phyloP scores from a whole-genome alignment of 1,284 basidiomycete species.

The Hymenochaete sp. region DNA sequence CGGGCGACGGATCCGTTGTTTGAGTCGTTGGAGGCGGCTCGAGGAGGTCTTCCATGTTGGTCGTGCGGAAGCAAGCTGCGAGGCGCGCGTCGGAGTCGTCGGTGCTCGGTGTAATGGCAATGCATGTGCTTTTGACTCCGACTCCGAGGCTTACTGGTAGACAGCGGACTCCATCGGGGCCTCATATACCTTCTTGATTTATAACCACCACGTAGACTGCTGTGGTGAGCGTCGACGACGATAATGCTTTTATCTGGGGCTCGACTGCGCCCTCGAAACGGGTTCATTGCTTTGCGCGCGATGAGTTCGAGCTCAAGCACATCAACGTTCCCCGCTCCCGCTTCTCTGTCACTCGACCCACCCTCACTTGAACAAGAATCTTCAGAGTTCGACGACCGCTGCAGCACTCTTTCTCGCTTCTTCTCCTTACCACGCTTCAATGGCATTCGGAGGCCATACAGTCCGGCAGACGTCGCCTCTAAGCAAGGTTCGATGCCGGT shows the following conservation, averaged over 20 bases:
- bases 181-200: not conserved
- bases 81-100: slow-evolving; percentile 2
- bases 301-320: slow-evolving; percentile 15
- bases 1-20: slow-evolving; percentile 7
- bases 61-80: not conserved
- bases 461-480: slow-evolving; percentile 68
- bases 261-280: slow-evolving; percentile 2
- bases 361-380: slow-evolving; percentile 60
- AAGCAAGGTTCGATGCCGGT: slow-evolving; percentile 86
- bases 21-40: not conserved
- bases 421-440: slow-evolving; percentile 71
- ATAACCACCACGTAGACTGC: no score
- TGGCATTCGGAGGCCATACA: slow-evolving; percentile 69
- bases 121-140: no score
- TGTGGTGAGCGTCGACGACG: not conserved
- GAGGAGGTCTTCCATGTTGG: not conserved
- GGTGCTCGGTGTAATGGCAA: no score
- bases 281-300: slow-evolving; percentile 6
- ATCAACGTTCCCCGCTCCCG: slow-evolving; percentile 7
- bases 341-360: slow-evolving; percentile 48
- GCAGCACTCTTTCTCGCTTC: slow-evolving; percentile 60
- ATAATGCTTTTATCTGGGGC: slow-evolving; percentile 11
- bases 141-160: no score
- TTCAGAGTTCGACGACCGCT: slow-evolving; percentile 55
- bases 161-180: no score